Base-by-base conservation (phyloP, 768 basidiomycete genomes). In the Cytidiella melzeri region DNA sequence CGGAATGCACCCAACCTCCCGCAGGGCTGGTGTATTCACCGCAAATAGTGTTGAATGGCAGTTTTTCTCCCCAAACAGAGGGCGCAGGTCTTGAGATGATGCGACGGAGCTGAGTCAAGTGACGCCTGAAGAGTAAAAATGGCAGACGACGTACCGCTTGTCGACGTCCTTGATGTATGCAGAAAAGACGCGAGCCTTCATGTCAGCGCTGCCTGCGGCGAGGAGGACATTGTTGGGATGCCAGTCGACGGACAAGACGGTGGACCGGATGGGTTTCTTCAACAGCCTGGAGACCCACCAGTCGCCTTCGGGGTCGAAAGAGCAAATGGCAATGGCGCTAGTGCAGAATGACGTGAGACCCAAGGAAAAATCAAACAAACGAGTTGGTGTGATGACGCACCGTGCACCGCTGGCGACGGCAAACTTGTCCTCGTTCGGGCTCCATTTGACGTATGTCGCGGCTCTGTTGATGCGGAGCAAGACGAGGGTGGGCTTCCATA, bases 121-220 rank as follows among this genome's bases (percentile, higher is more conserved):
- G n/a, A n/a, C n/a, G n/a, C n/a, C n/a, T n/a, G n/a, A n/a, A n/a
- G n/a, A n/a, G n/a, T n/a, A n/a, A n/a, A n/a, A n/a, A n/a, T n/a
- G n/a, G 47, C 28, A n/a, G 43, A 20, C 5, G 21, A 61, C 74
- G 55, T 56, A 87, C 95, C 84, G 88, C 61, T 89, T 82, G 63
- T 99, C 96, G 19, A 97, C 84, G 58, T 96, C 96, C 73, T 99
- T 99, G 72, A 98, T 94, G 67, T 92, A 98, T 3, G 93, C 96
- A 1, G 94, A 97, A 67, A 98, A 90, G 6, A 99, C 96, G 18
- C 94, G 80, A 10, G 96, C 96, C 68, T 95, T 95, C 81, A 92
- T 92, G 63, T 99, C 96, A 0, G 95, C 93, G 51, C 91, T 85
- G n/a, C 96, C 96, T 28, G 95, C 88, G 3, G 95, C 96, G 23